Percentiles rank a stretch among this genome's conserved stretches.
Conservation (phyloP, 768 basidiomycete species). For the Strobilomyces echinocephalus region DNA sequence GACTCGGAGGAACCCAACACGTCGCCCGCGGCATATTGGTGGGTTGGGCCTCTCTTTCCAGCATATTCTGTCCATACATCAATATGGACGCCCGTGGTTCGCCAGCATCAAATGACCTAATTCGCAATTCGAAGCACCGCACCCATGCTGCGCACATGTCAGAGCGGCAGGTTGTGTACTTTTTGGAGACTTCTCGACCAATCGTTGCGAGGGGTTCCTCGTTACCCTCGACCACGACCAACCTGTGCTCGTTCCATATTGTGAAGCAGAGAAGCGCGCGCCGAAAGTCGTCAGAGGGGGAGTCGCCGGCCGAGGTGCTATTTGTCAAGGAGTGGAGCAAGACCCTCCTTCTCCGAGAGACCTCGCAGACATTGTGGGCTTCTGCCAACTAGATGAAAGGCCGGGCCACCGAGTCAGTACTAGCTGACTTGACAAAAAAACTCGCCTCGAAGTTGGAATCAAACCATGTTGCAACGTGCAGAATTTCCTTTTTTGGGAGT, state of each 20-base stretch:
- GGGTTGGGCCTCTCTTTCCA: constrained; percentile 13
- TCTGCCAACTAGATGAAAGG: constrained; percentile 4
- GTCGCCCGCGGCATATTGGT: constrained; percentile 15
- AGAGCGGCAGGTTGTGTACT: constrained; percentile 4
- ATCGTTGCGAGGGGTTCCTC: constrained; percentile 9
- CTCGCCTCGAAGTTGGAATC: neutral
- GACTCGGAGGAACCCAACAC: constrained; percentile 12
- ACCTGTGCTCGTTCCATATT: constrained; percentile 29
- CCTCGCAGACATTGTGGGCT: constrained; percentile 3
- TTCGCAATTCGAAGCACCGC: constrained; percentile 30
- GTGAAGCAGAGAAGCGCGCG: constrained; percentile 19
- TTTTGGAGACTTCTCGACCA: constrained; percentile 16
- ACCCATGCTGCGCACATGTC: constrained; percentile 14
- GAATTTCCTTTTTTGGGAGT: constrained; percentile 20
- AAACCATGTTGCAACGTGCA: constrained; percentile 11
- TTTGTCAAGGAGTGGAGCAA: constrained; percentile 20
- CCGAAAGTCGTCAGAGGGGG: constrained; percentile 12
- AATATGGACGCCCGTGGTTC: constrained; percentile 10
- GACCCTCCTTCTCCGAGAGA: constrained; percentile 2
- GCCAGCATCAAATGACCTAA: constrained; percentile 22
- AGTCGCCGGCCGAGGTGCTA: constrained; percentile 9
- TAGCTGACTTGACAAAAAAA: neutral
- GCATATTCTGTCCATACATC: constrained; percentile 9
- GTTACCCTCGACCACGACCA: constrained; percentile 27
- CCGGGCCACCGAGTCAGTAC: neutral